phyloP scores from a whole-genome alignment of 192 early-diverging fungal genomes.

The Spinellus fusiger region DNA sequence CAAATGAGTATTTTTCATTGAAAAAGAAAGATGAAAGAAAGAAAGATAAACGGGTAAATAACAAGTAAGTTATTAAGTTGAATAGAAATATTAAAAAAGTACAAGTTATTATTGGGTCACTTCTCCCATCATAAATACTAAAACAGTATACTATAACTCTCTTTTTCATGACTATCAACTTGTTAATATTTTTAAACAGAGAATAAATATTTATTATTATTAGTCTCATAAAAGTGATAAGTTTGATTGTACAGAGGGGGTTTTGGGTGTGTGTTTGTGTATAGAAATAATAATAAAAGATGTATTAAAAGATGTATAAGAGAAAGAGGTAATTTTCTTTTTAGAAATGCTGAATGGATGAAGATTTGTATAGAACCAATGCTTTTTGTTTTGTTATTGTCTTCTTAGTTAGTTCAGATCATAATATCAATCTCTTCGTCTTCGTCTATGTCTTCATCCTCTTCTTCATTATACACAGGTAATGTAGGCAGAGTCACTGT shows the following conservation, averaged over 20 bases:
- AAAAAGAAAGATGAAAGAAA: not conserved
- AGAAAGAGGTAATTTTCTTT: not conserved
- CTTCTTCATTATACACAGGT: not conserved
- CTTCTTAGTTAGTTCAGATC: constrained; percentile 6
- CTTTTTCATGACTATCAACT: too few relatives aligned
- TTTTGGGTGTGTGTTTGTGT: too few relatives aligned
- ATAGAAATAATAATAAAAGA: not conserved
- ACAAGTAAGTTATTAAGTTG: not conserved
- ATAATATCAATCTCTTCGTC: constrained; percentile 39
- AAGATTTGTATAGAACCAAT: not conserved
- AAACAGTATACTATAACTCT: too few relatives aligned
- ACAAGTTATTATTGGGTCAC: too few relatives aligned
- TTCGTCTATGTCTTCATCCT: constrained; percentile 13
- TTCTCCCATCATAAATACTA: too few relatives aligned
- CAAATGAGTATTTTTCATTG: not conserved
- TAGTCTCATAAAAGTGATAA: too few relatives aligned
- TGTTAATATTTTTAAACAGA: too few relatives aligned
- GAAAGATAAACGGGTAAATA: not conserved
- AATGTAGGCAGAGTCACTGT: not conserved
- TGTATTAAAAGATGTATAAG: not conserved
- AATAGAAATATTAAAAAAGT: not conserved
- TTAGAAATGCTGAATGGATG: not conserved
- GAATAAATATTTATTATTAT: too few relatives aligned
- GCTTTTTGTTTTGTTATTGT: not conserved
- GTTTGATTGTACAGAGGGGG: too few relatives aligned